These are phyloP conservation scores for Harringtonia aguacate DNA, from an alignment of 2,329 filamentous ascomycete genomes.

Conservation along the genomic window DNA sequence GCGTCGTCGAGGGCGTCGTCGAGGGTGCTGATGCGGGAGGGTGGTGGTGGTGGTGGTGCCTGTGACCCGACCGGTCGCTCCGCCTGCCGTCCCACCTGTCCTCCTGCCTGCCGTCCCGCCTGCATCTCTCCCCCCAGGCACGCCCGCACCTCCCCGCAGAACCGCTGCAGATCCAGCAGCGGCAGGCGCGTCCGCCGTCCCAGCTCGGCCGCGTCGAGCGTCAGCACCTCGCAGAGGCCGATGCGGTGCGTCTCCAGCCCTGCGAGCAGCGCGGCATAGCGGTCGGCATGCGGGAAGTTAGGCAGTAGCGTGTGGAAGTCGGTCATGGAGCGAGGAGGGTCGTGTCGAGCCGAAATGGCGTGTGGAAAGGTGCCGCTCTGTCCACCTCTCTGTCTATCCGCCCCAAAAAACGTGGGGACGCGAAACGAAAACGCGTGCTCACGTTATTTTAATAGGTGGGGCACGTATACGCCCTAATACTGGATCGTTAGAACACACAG, in stretches of 20 bases:
- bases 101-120: background rate
- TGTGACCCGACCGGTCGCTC: constrained; percentile 24
- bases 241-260: constrained; percentile 69
- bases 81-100: background rate
- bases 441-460: background rate
- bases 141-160: constrained; percentile 31
- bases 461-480: too few species aligned
- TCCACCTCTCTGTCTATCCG: too few species aligned
- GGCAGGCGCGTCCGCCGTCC: constrained; percentile 79
- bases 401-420: too few species aligned
- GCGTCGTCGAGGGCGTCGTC: constrained; percentile 58
- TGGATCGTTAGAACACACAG: too few species aligned
- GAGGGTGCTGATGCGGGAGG: constrained; percentile 66
- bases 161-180: constrained; percentile 64
- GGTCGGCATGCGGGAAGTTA: constrained; percentile 54
- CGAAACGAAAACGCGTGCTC: background rate
- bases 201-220: constrained; percentile 70
- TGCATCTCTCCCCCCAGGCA: constrained; percentile 38
- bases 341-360: background rate
- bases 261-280: constrained; percentile 65
- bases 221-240: constrained; percentile 74
- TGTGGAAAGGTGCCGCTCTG: too few species aligned
- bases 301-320: constrained; percentile 80
- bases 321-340: constrained; percentile 52
- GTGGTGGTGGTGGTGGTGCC: constrained; percentile 19